Base-by-base conservation (phyloP, 2,329 filamentous ascomycete genomes). In the Alternaria novae-zelandiae region DNA sequence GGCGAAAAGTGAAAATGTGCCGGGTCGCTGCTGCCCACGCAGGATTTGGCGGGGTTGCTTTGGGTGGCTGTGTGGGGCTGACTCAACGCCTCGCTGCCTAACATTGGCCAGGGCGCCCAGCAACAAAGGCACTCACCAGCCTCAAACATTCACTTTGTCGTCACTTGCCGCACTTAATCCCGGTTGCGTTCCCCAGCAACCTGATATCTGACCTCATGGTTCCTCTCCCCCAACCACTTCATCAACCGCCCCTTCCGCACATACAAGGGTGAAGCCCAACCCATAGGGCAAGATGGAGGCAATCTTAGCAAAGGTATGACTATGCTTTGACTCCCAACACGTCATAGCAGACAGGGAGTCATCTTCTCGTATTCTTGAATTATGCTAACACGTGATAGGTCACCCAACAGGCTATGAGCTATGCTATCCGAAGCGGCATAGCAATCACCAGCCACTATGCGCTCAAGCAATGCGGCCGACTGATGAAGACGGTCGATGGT, bases 341-440 rank as follows among this genome's bases (percentile, higher is more conserved):
- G 47, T 57, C 61, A 64, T 54, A 26, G 23, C 20, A 12, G 57
- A 46, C 15, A 30, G n/a, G n/a, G 6, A 45, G 26, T 17, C 23
- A 15, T n/a, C 9, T 26, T 28, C 32, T 36, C 15, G 15, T 44
- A 17, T 8, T 6, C 5, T 13, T 6, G n/a, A 8, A 6, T 1
- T 15, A 17, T 9, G 17, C 68, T 73, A 49, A 72, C 66, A 36
- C 7, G 20, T n/a, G 54, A 57, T 65, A 89, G 87, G 82, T 89
- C 70, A 91, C 89, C 62, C 86, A 90, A 71, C 93, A 96, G 82
- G 92, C 93, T 54, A 90, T 96, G 86, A 97, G 93, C 82, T 96
- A 96, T 87, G 94, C 94, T 77, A 94, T 97, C 73, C 86, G 92
- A 80, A 83, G 93, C 17, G 94, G 94, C 54, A 90, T 98, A 69